phyloP scores from a whole-genome alignment of 805 yeast genomes.

The Candida schatavii region DNA sequence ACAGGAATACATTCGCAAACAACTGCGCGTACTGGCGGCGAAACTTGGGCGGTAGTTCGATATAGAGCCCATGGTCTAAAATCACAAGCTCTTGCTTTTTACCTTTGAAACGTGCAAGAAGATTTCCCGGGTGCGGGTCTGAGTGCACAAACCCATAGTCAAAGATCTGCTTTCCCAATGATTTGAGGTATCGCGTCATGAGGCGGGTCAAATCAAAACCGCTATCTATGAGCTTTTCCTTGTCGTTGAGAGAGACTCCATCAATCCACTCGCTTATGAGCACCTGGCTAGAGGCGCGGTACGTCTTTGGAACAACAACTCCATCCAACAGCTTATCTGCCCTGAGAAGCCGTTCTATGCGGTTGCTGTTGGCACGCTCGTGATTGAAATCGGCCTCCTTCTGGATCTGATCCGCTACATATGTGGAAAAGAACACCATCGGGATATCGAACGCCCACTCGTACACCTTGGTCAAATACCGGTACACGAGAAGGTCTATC shows the following conservation, averaged over 20 bases:
- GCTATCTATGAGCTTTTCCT: constrained; percentile 36
- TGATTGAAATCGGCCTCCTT: constrained; percentile 61
- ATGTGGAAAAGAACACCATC: constrained; percentile 51
- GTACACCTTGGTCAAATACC: constrained; percentile 49
- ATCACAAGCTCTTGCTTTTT: constrained; percentile 57
- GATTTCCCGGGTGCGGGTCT: constrained; percentile 82
- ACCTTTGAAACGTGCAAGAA: constrained; percentile 46
- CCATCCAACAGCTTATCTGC: constrained; percentile 35
- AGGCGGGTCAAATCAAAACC: constrained; percentile 39
- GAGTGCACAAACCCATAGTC: constrained; percentile 68
- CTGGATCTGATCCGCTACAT: constrained; percentile 53
- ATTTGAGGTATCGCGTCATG: constrained; percentile 49
- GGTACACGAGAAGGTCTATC: constrained; percentile 61
- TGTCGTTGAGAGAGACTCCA: constrained; percentile 56
- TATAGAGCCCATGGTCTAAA: constrained; percentile 74
- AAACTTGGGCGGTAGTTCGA: constrained; percentile 49
- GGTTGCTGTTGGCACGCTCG: constrained; percentile 54
- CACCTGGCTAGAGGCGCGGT: constrained; percentile 48
- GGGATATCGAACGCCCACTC: constrained; percentile 65
- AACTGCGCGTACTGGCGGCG: constrained; percentile 54
- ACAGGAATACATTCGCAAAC: constrained; percentile 61
- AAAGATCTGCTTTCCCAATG: constrained; percentile 59
- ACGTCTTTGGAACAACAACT: constrained; percentile 57
- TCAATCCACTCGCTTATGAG: constrained; percentile 75
- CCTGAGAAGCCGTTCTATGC: constrained; percentile 34